Base-by-base conservation (phyloP, 345 rosid species). In the Aethionema arabicum region DNA sequence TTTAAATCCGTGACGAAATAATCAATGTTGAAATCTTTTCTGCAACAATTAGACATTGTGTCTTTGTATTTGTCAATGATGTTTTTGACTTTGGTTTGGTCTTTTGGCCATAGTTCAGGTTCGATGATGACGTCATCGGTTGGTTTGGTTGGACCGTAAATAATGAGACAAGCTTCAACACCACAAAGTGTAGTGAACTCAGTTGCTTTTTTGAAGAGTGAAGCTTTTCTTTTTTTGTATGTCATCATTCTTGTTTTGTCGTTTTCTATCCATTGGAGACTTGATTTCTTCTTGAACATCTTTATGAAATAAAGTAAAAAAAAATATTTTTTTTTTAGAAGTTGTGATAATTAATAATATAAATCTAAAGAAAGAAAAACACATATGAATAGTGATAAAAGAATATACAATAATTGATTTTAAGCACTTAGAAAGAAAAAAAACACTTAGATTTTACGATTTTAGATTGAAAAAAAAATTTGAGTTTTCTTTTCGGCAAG, bases 121-220 rank as follows among this genome's bases (percentile, higher is more conserved):
- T 65, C 58, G 4, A 67, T 2, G 33, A 70, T 7, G 54, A 57
- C 37, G 29, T 56, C 74, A 35, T 68, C 60, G 16, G 50, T 32
- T 0, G 70, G 11, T 7, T 43, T 44, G 31, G 68, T 55, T 15
- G 78, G 78, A 6, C 72, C 81, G 32, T 74, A 74, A 44, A 74
- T 33, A 35, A 78, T 70, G 32, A 74, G 46, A 32, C 78, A 74
- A 13, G 74, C 67, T 5, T 78, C 46, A 4, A 74, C 78, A 40
- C 74, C 78, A 39, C 76, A 74, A 10, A 78, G 74, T 33, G 65
- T 74, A 21, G 81, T 67, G 38, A 78, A 71, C 9, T 78, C 78
- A 0, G 42, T 3, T 7, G 77, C 77, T 45, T 78, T 78, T 55
- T 72, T 74, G 31, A 54, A 71, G 63, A 74, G 58, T 15, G 67